Evolutionary conservation across 1,284 basidiomycete genomes (phyloP), one percentile per base, ranked within the genome.

Genomic region (Apiotrichum akiyoshidainum): DNA sequence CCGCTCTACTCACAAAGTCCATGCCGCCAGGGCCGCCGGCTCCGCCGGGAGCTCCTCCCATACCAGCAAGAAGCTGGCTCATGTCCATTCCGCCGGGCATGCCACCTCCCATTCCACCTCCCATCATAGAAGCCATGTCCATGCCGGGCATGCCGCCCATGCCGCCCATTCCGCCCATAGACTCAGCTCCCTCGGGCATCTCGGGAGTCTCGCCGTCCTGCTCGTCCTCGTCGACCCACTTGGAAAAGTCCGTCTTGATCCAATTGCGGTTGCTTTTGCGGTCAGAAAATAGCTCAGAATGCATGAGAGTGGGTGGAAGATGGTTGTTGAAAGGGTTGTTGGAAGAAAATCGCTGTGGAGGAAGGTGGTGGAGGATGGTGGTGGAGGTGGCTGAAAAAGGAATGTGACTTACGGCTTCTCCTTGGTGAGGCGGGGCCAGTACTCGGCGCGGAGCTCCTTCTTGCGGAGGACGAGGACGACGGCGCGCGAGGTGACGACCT

Each of bases 201-300:
- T 35, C n/a, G 46, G 33, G 70, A 70, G 79, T 61, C 45, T 71
- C 76, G 55, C 71, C 87, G 37, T 90, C 88, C 80, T 96, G 92
- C 77, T 96, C 92, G 72, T 96, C 92, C 81, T 96, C 92, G 73
- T 95, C 92, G 52, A 89, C 88, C 92, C 92, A 96, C 79, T 57
- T 93, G 70, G 82, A 81, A 75, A 93, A 95, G 78, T 95, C 90
- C 51, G 91, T 93, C 83, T 92, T 93, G 76, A 94, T 80, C 79
- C 85, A 93, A 55, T 85, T 80, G 59, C 83, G 84, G 79, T 85
- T 90, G 61, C 42, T 37, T n/a, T n/a, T n/a, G n/a, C n/a, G n/a
- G n/a, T n/a, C n/a, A n/a, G n/a, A n/a, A n/a, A n/a, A n/a, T n/a
- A n/a, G n/a, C n/a, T n/a, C n/a, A n/a, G n/a, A n/a, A n/a, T n/a